Percentiles rank a stretch among this genome's conserved stretches.
These are phyloP conservation scores for Eucalyptus guilfoylei DNA, from an alignment of 345 rosid genomes.

Conservation along the genomic window DNA sequence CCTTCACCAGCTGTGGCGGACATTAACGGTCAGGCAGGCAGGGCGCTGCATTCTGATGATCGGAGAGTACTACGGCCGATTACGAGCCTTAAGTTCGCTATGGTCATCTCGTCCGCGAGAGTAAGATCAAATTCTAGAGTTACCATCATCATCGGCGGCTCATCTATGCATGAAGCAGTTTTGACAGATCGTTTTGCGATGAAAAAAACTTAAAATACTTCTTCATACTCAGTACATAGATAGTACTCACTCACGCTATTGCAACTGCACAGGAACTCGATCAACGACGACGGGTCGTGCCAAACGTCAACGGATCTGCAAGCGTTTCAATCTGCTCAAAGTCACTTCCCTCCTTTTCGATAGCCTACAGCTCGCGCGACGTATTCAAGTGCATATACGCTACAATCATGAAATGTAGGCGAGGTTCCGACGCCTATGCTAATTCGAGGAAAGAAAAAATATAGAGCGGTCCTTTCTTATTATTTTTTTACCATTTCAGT, in stretches of 20 bases:
- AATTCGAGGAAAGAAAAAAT: neutral
- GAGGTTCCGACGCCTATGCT: neutral
- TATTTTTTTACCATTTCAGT: neutral
- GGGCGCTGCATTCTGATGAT: constrained; percentile 81
- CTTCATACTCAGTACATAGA: neutral
- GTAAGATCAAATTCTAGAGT: neutral
- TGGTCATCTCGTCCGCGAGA: constrained; percentile 92
- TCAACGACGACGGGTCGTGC: constrained; percentile 74
- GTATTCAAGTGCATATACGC: neutral
- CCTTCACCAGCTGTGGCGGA: constrained; percentile 76
- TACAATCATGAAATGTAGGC: neutral
- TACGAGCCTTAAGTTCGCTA: constrained; percentile 79
- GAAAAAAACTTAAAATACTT: neutral
- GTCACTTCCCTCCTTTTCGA: constrained; percentile 61
- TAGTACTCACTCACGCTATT: neutral
- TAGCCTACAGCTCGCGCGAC: neutral
- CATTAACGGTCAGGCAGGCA: constrained; percentile 75
- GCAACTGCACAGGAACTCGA: constrained; percentile 22
- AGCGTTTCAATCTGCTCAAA: constrained; percentile 57
- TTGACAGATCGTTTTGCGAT: neutral
- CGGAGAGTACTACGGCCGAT: constrained; percentile 71
- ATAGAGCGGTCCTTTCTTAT: neutral
- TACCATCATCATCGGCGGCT: neutral
- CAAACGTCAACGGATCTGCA: constrained; percentile 66
- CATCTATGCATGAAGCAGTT: neutral